Conservation (phyloP, 371 early-diverging fungal genomes). For the Sporodiniella umbellata region DNA sequence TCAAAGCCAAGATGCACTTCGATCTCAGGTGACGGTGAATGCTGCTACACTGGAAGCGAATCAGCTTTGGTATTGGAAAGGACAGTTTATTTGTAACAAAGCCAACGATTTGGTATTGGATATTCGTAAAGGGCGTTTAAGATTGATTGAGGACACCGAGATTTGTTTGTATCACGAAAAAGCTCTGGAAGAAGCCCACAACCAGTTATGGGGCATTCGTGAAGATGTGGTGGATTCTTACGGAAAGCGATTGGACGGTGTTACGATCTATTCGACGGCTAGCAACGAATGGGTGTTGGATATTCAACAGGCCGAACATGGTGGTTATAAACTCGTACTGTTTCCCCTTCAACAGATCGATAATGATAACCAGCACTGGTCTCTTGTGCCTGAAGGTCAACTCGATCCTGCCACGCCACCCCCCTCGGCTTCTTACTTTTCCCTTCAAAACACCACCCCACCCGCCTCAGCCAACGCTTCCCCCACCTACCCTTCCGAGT, state of each 20-base stretch:
- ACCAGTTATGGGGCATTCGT: slow-evolving; percentile 40
- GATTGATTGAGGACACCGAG: slow-evolving; percentile 50
- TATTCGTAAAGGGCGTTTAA: slow-evolving; percentile 47
- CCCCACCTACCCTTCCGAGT: slow-evolving; percentile 12
- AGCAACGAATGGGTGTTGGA: slow-evolving; percentile 49
- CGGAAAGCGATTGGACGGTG: slow-evolving; percentile 27
- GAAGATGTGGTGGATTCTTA: slow-evolving; percentile 22
- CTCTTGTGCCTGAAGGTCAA: slow-evolving; percentile 32
- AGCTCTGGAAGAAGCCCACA: slow-evolving; percentile 31
- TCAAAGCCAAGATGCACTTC: slow-evolving; percentile 13
- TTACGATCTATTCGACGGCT: slow-evolving; percentile 31
- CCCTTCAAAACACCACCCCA: slow-evolving; percentile 11
- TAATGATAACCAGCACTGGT: slow-evolving; percentile 45
- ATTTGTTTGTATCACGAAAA: slow-evolving; percentile 42
- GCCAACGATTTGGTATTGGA: slow-evolving; percentile 39
- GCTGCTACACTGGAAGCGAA: slow-evolving; percentile 25
- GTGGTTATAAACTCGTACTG: slow-evolving; percentile 30
- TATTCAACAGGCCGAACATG: slow-evolving; percentile 20
- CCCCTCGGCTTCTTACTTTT: slow-evolving; percentile 6
- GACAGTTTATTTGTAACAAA: slow-evolving; percentile 36
- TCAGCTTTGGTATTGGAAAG: slow-evolving; percentile 48
- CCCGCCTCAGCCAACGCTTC: slow-evolving; percentile 19
- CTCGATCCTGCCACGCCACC: slow-evolving; percentile 9
- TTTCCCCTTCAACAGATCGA: slow-evolving; percentile 42
- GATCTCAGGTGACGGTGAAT: slow-evolving; percentile 39